phyloP scores from a whole-genome alignment of 768 basidiomycete species.

The Suillus bovinus region DNA sequence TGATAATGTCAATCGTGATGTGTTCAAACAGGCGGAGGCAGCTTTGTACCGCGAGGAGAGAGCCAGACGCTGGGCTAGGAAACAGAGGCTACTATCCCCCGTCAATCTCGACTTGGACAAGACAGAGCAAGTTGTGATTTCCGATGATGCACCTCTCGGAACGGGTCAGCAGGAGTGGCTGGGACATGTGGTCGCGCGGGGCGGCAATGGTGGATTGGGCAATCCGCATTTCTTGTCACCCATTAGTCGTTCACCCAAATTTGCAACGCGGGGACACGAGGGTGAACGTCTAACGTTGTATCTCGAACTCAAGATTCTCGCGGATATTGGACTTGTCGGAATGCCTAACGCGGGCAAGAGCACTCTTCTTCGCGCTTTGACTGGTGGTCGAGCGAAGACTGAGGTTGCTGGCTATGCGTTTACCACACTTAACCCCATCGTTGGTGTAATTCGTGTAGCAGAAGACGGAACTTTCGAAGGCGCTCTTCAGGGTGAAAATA shows the following conservation, averaged over 20 bases:
- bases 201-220: constrained; percentile 82
- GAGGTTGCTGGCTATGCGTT: constrained; percentile 92
- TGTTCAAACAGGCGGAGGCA: constrained; percentile 72
- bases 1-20: constrained; percentile 59
- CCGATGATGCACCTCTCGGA: constrained; percentile 65
- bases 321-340: constrained; percentile 95
- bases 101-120: constrained; percentile 66
- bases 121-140: constrained; percentile 38
- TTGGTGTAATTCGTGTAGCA: constrained; percentile 85
- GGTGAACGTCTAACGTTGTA: constrained; percentile 78
- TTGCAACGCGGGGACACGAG: constrained; percentile 74
- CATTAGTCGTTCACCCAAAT: constrained; percentile 79
- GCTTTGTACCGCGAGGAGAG: constrained; percentile 61
- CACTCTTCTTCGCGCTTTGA: constrained; percentile 87
- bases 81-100: constrained; percentile 43
- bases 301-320: constrained; percentile 90
- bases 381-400: constrained; percentile 79
- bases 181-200: constrained; percentile 70
- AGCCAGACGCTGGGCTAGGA: constrained; percentile 49
- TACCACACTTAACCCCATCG: constrained; percentile 92
- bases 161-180: constrained; percentile 49
- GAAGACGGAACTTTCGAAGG: constrained; percentile 79
- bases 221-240: constrained; percentile 83
- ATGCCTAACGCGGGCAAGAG: constrained; percentile 96
- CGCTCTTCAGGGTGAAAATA: constrained; percentile 42